Evolutionary conservation across 192 early-diverging fungal genomes (phyloP), one percentile per base, ranked within the genome.

Genomic region (Piromyces sp.): DNA sequence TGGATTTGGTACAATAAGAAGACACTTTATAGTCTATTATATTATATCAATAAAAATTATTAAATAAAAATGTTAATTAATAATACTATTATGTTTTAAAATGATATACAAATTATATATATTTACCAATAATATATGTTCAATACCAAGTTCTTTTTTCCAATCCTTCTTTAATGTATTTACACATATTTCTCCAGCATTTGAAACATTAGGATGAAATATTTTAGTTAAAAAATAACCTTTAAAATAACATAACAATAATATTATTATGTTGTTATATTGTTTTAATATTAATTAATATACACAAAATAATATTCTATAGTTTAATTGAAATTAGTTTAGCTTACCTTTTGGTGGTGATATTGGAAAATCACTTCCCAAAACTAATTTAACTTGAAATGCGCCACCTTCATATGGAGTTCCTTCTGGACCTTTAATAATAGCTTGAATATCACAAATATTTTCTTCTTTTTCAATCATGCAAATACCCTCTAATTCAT

Each of bases 121-220:
- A 80, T 82, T 85, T 87, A 94, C 95, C 86, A 98, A 85, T 79
- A 98, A 87, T 40, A 98, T 90, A 85, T 97, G 93, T 30, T 86
- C 87, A 22, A 98, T 90, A 0, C 95, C 94, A 14, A 95, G 88
- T 79, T 95, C 92, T 40, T 90, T 89, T 80, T 95, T 95, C 97
- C 97, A 98, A 85, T 98, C 97, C 84, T 94, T 96, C 82, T 98
- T 98, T 30, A 98, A 88, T 16, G 96, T 96, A 84, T 92, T 96
- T 78, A 98, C 96, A 85, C 97, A 98, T 83, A 98, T 95, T 83
- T 97, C 96, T 29, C 97, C 97, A 30, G 86, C 84, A 68, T 90
- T 86, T 2, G 95, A 93, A 0, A 98, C 95, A 84, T 98, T 98
- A 12, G 97, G 97, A 85, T 98, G 97, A 84, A 98, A 98, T 19